Base-by-base conservation (phyloP, 352 stramenopile species). In the Pythium coloratum region DNA sequence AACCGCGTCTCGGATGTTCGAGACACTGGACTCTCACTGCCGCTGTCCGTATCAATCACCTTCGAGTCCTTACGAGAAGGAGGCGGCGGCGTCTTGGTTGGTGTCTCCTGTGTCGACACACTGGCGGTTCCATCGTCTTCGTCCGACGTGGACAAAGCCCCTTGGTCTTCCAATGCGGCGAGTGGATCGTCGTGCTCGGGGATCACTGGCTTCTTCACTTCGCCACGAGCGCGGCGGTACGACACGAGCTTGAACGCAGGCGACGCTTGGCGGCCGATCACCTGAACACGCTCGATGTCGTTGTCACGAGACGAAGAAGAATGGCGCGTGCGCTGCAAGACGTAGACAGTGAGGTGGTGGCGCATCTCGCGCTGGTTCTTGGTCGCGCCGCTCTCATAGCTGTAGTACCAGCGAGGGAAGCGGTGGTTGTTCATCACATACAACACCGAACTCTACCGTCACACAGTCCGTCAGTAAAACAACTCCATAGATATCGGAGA, bases 321-420 rank as follows among this genome's bases (percentile, higher is more conserved):
- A 62, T 24, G 59, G 49, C 67, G 55, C n/a, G 55, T 55, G 38
- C 76, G 55, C 26, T 69, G 65, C 32, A 79, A 71, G 12, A 87
- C 69, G 47, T 87, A 87, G 10, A 71, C 70, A 10, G 69, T 71
- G 53, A 87, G 50, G 24, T 77, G 68, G 49, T 87, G 78, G 10
- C 70, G 75, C 76, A 84, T 81, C 44, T 80, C 72, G 47, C 76
- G 78, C 55, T 84, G 72, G 18, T 54, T 77, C 50, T 77, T 70
- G 8, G 74, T 87, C 26, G 77, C 61, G 49, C 75, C 80, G 36
- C 76, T 84, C 55, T 82, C 70, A 62, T 84, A 87, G 49, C 66
- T 76, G 65, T 87, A 87, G 44, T 78, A 71, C 78, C 78, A 87
- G 44, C 76, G 80, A 20, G 76, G 76, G 50, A 79, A 84, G 20